These are phyloP conservation scores for Ganoderma lingzhi DNA, from an alignment of 1,284 basidiomycete genomes.

Conservation along the genomic window DNA sequence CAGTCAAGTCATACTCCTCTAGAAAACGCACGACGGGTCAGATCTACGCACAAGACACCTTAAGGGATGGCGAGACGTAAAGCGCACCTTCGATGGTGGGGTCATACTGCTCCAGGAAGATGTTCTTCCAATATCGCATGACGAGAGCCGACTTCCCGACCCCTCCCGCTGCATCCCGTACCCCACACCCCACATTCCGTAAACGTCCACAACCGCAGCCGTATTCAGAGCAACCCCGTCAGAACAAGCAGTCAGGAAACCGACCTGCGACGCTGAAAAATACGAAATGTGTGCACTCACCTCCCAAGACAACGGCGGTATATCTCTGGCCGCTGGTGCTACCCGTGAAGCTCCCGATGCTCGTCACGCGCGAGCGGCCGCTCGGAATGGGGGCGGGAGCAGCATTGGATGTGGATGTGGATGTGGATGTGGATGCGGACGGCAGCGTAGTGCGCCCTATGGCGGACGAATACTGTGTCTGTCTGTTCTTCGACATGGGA, in stretches of 20 bases:
- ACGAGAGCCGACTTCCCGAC: conserved; percentile 84
- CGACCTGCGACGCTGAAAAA: background rate
- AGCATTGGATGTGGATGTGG: background rate
- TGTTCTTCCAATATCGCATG: conserved; percentile 78
- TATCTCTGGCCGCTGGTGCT: conserved; percentile 55
- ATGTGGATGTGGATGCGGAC: background rate
- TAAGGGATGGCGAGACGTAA: background rate
- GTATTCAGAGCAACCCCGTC: background rate
- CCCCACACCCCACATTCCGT: background rate
- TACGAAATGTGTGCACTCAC: conserved; percentile 48
- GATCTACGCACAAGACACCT: background rate
- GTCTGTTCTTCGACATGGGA: background rate
- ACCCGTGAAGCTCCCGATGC: background rate
- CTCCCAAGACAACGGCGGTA: conserved; percentile 81
- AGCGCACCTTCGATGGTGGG: conserved; percentile 81
- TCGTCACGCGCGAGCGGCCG: conserved; percentile 3
- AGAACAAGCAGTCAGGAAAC: conserved; percentile 3
- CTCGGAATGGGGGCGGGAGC: background rate
- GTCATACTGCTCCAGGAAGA: conserved; percentile 82
- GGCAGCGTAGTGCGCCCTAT: background rate
- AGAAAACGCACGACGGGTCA: conserved; percentile 29
- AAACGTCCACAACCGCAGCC: background rate
- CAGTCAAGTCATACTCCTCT: conserved; percentile 74
- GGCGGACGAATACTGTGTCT: background rate
- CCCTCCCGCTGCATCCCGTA: conserved; percentile 65